Conservation (phyloP, 805 yeast species). For the Zygotorulaspora florentina region DNA sequence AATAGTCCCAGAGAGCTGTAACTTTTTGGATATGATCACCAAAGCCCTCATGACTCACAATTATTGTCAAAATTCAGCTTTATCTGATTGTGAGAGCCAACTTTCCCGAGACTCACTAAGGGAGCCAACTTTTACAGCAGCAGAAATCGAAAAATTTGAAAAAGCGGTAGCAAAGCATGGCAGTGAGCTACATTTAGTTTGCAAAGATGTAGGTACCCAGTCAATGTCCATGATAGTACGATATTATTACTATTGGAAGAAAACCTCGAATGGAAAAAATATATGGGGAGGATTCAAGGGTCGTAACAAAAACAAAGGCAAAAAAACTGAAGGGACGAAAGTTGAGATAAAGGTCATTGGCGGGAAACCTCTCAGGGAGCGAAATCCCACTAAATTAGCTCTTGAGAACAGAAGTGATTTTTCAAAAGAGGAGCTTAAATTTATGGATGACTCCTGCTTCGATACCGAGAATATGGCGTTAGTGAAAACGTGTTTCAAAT, state of each 20-base stretch:
- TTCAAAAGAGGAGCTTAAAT: slow-evolving; percentile 22
- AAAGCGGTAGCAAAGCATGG: slow-evolving; percentile 69
- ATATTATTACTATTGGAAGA: slow-evolving; percentile 89
- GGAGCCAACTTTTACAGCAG: slow-evolving; percentile 71
- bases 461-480: slow-evolving; percentile 48
- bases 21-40: slow-evolving; percentile 73
- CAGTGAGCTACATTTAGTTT: slow-evolving; percentile 72
- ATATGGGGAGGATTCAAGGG: slow-evolving; percentile 85
- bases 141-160: slow-evolving; percentile 68
- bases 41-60: slow-evolving; percentile 47
- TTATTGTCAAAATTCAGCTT: slow-evolving; percentile 51
- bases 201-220: slow-evolving; percentile 66
- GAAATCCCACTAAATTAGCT: slow-evolving; percentile 14
- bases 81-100: slow-evolving; percentile 38
- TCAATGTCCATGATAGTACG: slow-evolving; percentile 76
- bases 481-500: slow-evolving; percentile 45
- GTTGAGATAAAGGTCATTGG: not conserved
- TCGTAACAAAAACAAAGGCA: slow-evolving; percentile 52
- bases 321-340: slow-evolving; percentile 21
- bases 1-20: slow-evolving; percentile 63
- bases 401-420: slow-evolving; percentile 10
- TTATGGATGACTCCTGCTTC: slow-evolving; percentile 53
- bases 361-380: slow-evolving; percentile 9
- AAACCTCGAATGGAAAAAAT: slow-evolving; percentile 64
- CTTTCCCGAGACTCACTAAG: slow-evolving; percentile 56